These are phyloP conservation scores for Fraxinus cuspidata DNA, from an alignment of 257 asterid species.

Conservation along the genomic window DNA sequence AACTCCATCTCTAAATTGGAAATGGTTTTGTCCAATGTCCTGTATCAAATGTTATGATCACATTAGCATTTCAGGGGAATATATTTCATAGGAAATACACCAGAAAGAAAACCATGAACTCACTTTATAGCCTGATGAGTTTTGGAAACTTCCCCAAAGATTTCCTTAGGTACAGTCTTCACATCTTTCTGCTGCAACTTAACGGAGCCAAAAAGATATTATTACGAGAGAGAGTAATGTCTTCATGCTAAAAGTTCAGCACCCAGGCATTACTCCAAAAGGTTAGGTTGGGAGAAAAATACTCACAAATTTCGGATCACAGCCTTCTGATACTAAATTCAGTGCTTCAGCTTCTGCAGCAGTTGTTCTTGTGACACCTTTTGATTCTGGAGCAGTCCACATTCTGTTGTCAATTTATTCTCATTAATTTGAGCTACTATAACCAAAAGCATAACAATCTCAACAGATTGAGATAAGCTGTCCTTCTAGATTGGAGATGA, in stretches of 20 bases:
- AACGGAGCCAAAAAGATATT: constrained; percentile 9
- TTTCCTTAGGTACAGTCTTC: constrained; percentile 48
- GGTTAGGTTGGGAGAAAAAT: constrained; percentile 5
- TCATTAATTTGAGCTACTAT: not conserved
- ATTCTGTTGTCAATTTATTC: constrained; percentile 43
- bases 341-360: constrained; percentile 63
- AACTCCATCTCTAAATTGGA: constrained; percentile 80
- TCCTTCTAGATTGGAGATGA: not conserved
- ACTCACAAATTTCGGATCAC: constrained; percentile 74
- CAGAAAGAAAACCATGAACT: constrained; percentile 20
- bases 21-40: constrained; percentile 78
- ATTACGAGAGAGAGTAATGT: not conserved
- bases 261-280: not conserved
- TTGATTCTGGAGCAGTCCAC: constrained; percentile 62
- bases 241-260: not conserved
- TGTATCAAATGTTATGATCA: constrained; percentile 25
- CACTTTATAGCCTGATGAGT: constrained; percentile 61
- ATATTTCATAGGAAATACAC: not conserved
- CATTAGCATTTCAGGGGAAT: not conserved
- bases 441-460: constrained; percentile 4
- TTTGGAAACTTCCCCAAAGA: constrained; percentile 57
- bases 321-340: constrained; percentile 75
- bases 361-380: constrained; percentile 65
- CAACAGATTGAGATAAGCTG: not conserved
- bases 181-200: constrained; percentile 53